A percentile compares a stretch with the other conserved stretches of the same genome.
Evolutionary conservation across 106 monocot genomes (phyloP).

Genomic region (Ottelia alismoides): DNA sequence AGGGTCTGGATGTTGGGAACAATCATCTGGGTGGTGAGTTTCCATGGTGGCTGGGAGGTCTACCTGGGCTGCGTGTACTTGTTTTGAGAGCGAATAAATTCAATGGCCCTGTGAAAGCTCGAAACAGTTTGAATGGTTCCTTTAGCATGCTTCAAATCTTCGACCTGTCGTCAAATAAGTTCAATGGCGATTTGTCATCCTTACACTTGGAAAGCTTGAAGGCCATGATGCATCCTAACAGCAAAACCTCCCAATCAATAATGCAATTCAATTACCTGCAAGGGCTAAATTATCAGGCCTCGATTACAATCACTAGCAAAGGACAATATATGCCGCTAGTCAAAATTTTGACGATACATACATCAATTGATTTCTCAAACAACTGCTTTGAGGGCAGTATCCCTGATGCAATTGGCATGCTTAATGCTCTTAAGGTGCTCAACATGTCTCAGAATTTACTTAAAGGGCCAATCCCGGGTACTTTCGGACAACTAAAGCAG

Average conservation of each 20-base stretch:
- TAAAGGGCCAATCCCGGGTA: constrained; percentile 29
- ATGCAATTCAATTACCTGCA: constrained; percentile 4
- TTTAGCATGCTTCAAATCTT: constrained; percentile 33
- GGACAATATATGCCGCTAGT: constrained; percentile 24
- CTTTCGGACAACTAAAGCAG: constrained; percentile 21
- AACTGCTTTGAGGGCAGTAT: constrained; percentile 56
- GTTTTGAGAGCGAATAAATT: constrained; percentile 52
- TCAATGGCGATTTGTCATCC: constrained; percentile 31
- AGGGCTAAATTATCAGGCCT: constrained; percentile 20
- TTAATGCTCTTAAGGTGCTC: constrained; percentile 23
- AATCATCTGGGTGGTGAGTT: constrained; percentile 36
- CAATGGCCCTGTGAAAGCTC: constrained; percentile 11
- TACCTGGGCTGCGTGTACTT: constrained; percentile 31
- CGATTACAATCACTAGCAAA: constrained; percentile 38
- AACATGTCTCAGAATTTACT: constrained; percentile 52
- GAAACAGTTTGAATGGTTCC: background rate
- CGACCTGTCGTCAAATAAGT: constrained; percentile 57
- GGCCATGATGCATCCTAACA: constrained; percentile 27
- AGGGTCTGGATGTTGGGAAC: constrained; percentile 63
- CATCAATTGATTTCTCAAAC: constrained; percentile 49
- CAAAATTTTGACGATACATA: constrained; percentile 37
- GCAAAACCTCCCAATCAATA: background rate
- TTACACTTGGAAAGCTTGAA: constrained; percentile 24
- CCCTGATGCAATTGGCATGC: constrained; percentile 27
- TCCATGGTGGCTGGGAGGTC: constrained; percentile 36